A percentile compares a stretch with the other conserved stretches of the same genome.
phyloP scores from a whole-genome alignment of 2,329 filamentous ascomycete species.

The Saccharata proteae region DNA sequence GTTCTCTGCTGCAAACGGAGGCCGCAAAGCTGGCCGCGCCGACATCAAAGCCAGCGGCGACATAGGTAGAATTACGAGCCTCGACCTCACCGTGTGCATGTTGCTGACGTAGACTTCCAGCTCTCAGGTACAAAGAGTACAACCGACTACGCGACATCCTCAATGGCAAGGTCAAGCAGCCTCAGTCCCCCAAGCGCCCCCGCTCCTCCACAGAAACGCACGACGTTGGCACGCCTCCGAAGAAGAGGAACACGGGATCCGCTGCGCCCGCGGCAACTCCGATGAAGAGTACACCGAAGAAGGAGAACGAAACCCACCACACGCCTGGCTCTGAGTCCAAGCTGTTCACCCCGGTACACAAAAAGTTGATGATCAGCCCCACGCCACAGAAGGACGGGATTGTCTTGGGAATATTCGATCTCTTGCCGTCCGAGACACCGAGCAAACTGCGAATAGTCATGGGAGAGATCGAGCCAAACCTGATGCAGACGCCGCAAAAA shows the following conservation, averaged over 20 bases:
- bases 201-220: constrained; percentile 4
- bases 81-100: background rate
- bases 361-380: constrained; percentile 44
- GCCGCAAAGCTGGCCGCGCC: constrained; percentile 57
- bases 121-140: constrained; percentile 66
- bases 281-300: background rate
- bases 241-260: constrained; percentile 11
- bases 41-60: constrained; percentile 63
- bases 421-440: constrained; percentile 43
- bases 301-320: constrained; percentile 10
- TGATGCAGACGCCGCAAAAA: constrained; percentile 29
- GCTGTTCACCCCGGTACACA: constrained; percentile 44
- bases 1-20: constrained; percentile 50
- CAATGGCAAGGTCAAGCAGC: constrained; percentile 17
- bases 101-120: constrained; percentile 25
- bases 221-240: constrained; percentile 16
- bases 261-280: constrained; percentile 1
- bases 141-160: constrained; percentile 43
- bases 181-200: constrained; percentile 14
- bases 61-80: constrained; percentile 45
- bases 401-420: constrained; percentile 66
- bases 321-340: constrained; percentile 44
- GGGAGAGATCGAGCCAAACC: constrained; percentile 19
- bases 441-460: constrained; percentile 21
- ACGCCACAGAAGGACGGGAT: constrained; percentile 71